phyloP scores from a whole-genome alignment of 495 filamentous ascomycete species.

The Rhizodiscina lignyota region DNA sequence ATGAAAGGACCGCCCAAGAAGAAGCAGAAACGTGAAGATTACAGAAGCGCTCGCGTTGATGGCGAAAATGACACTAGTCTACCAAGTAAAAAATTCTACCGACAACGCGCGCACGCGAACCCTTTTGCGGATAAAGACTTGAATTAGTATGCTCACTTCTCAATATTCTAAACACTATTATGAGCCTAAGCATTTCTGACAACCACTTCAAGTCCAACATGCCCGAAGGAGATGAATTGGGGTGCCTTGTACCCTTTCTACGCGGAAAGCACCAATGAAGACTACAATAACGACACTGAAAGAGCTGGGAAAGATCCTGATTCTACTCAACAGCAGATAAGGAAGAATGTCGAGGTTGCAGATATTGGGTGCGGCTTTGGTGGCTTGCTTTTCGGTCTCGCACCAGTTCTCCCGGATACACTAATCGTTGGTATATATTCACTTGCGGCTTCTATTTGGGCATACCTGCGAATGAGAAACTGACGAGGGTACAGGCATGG shows the following conservation, averaged over 20 bases:
- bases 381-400: constrained; percentile 73
- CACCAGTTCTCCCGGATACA: constrained; percentile 62
- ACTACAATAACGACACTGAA: too few relatives aligned
- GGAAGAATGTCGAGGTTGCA: constrained; percentile 55
- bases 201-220: constrained; percentile 57
- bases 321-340: too few relatives aligned
- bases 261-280: too few relatives aligned
- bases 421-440: constrained; percentile 49
- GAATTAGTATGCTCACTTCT: constrained; percentile 45
- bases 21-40: constrained; percentile 57
- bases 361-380: constrained; percentile 97
- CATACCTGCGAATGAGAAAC: too few relatives aligned
- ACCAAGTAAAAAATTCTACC: constrained; percentile 87
- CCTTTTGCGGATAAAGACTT: constrained; percentile 88
- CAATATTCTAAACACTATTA: constrained; percentile 7
- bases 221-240: constrained; percentile 84
- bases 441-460: background rate
- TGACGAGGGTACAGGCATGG: constrained; percentile 48
- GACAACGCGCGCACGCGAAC: constrained; percentile 93
- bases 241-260: constrained; percentile 67
- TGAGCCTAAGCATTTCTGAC: constrained; percentile 1
- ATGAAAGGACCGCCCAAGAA: too few relatives aligned
- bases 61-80: constrained; percentile 23
- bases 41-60: constrained; percentile 29
- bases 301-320: too few relatives aligned